Evolutionary conservation across 768 basidiomycete species (phyloP).

Genomic region (Strobilomyces confusus): DNA sequence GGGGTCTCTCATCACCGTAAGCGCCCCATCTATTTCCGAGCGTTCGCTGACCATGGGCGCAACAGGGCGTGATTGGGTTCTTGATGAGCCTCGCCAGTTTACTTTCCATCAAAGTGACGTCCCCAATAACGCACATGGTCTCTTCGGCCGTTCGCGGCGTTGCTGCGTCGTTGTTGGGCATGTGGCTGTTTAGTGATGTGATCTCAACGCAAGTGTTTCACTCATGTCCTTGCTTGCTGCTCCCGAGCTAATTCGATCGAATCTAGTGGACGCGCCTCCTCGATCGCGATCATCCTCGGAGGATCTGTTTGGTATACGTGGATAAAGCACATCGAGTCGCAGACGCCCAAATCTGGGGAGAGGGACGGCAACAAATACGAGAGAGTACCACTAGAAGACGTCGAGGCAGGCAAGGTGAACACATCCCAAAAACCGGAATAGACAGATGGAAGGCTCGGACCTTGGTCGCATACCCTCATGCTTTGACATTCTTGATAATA

Average conservation of each 20-base stretch:
- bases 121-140: constrained; percentile 96
- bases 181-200: constrained; percentile 77
- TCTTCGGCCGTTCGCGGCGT: constrained; percentile 95
- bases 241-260: constrained; percentile 1
- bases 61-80: constrained; percentile 82
- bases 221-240: background rate
- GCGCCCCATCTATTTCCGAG: constrained; percentile 20
- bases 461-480: constrained; percentile 14
- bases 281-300: constrained; percentile 74
- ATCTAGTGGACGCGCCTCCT: constrained; percentile 70
- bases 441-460: constrained; percentile 6
- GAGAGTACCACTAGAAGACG: constrained; percentile 58
- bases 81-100: constrained; percentile 91
- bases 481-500: constrained; percentile 7
- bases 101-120: constrained; percentile 95
- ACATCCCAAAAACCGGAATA: constrained; percentile 29
- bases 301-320: constrained; percentile 88
- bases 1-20: constrained; percentile 76
- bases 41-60: background rate
- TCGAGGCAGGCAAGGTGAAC: constrained; percentile 46
- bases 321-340: constrained; percentile 75
- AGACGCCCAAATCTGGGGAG: constrained; percentile 32
- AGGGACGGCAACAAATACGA: constrained; percentile 44
- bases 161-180: constrained; percentile 78
- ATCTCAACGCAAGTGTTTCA: constrained; percentile 61